Conservation (phyloP, 2,329 filamentous ascomycete species). For the Colletotrichum phormii region DNA sequence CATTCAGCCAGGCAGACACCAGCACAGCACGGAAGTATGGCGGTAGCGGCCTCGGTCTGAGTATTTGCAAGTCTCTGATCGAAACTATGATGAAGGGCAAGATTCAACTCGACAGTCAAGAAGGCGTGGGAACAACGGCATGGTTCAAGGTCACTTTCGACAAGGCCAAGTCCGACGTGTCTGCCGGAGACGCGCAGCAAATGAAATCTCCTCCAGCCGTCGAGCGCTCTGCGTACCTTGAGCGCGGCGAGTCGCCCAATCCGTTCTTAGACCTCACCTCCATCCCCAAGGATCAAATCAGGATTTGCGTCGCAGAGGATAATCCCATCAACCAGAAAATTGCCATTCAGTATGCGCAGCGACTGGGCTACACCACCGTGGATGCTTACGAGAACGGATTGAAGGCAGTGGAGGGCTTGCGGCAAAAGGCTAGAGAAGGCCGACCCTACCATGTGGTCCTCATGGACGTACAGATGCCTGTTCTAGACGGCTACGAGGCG, state of each 20-base stretch:
- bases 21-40: conserved; percentile 93
- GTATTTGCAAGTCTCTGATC: conserved; percentile 94
- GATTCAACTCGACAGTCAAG: conserved; percentile 83
- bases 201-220: conserved; percentile 50
- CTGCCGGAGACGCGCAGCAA: conserved; percentile 65
- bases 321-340: conserved; percentile 96
- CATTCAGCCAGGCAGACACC: conserved; percentile 92
- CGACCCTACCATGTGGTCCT: conserved; percentile 89
- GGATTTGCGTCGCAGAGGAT: conserved; percentile 94
- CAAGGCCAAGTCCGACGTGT: conserved; percentile 76
- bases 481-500: conserved; percentile 92
- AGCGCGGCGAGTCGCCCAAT: conserved; percentile 53
- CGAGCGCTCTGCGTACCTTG: conserved; percentile 48
- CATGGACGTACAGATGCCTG: conserved; percentile 98
- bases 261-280: conserved; percentile 75
- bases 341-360: conserved; percentile 88
- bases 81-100: conserved; percentile 91
- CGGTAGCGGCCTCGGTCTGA: conserved; percentile 89
- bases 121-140: conserved; percentile 76
- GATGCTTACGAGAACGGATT: conserved; percentile 91
- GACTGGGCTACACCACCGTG: conserved; percentile 83
- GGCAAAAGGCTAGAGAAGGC: conserved; percentile 75
- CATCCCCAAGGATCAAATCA: conserved; percentile 81
- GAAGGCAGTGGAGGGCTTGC: conserved; percentile 88
- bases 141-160: conserved; percentile 89